Conservation (phyloP, 169 alveolate species). For the Miamiensis avidus region DNA sequence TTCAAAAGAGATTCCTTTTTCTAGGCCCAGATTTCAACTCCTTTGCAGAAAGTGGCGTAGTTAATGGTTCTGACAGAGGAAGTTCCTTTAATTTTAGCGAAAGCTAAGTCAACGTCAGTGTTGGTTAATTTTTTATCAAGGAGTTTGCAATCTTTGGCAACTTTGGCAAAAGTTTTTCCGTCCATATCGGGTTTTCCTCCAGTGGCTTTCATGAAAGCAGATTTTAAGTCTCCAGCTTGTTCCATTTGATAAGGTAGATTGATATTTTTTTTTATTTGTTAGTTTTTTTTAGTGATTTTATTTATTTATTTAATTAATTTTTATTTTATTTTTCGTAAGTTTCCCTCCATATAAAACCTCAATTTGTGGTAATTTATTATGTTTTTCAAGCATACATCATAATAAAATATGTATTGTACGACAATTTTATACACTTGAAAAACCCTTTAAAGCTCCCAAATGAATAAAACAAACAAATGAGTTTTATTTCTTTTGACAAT, state of each 20-base stretch:
- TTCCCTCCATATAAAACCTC: no score
- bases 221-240: conserved; percentile 38
- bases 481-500: no score
- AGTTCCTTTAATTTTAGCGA: conserved; percentile 77
- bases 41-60: conserved; percentile 64
- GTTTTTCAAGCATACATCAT: no score
- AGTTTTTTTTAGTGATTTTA: background rate
- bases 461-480: no score
- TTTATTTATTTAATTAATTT: background rate
- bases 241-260: background rate
- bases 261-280: background rate
- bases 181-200: conserved; percentile 77
- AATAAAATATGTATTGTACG: no score
- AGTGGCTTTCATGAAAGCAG: conserved; percentile 73
- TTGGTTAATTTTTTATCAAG: conserved; percentile 75
- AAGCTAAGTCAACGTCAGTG: conserved; percentile 83
- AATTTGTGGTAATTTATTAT: no score
- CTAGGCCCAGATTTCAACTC: conserved; percentile 62
- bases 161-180: conserved; percentile 80
- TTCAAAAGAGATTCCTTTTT: conserved; percentile 51
- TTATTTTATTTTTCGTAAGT: no score
- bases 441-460: no score
- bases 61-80: conserved; percentile 66
- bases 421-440: no score
- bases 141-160: conserved; percentile 72